phyloP scores from a whole-genome alignment of 306 rosid genomes.

The Casuarina cunninghamiana region DNA sequence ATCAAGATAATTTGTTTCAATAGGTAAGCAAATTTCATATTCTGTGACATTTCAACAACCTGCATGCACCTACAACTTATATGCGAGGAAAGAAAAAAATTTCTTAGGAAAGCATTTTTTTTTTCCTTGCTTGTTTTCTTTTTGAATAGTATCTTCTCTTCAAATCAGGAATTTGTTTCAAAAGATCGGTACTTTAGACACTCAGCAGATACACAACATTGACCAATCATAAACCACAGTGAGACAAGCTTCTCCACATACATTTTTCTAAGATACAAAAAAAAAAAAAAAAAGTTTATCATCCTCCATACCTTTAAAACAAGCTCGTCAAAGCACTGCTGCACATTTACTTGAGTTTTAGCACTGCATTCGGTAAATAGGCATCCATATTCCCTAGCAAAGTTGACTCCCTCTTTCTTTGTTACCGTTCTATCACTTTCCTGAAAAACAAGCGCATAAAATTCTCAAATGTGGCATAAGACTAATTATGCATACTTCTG shows the following conservation, averaged over 20 bases:
- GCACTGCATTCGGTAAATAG: conserved; percentile 95
- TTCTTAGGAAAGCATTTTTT: too few species aligned
- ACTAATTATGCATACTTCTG: neutral
- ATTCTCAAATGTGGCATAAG: conserved; percentile 8
- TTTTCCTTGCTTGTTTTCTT: neutral
- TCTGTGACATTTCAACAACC: neutral
- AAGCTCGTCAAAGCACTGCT: conserved; percentile 97
- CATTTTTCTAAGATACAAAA: neutral
- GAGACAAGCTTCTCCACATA: neutral
- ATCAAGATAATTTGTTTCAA: neutral
- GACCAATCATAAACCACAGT: conserved; percentile 3
- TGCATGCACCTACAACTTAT: neutral
- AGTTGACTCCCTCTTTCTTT: conserved; percentile 86
- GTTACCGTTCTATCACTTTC: conserved; percentile 82
- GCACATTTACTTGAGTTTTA: conserved; percentile 90
- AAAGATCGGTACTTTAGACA: neutral
- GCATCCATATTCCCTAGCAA: conserved; percentile 93
- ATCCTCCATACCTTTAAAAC: conserved; percentile 69
- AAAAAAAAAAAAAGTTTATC: neutral
- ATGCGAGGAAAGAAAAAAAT: too few species aligned
- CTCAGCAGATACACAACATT: neutral
- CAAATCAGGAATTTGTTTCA: neutral
- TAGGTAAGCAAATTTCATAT: neutral
- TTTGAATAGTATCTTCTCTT: neutral
- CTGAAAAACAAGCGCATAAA: conserved; percentile 49